Percentiles rank a stretch among this genome's conserved stretches.
Evolutionary conservation across 2,329 filamentous ascomycete genomes (phyloP).

Genomic region (Dactylellina parvicollis): DNA sequence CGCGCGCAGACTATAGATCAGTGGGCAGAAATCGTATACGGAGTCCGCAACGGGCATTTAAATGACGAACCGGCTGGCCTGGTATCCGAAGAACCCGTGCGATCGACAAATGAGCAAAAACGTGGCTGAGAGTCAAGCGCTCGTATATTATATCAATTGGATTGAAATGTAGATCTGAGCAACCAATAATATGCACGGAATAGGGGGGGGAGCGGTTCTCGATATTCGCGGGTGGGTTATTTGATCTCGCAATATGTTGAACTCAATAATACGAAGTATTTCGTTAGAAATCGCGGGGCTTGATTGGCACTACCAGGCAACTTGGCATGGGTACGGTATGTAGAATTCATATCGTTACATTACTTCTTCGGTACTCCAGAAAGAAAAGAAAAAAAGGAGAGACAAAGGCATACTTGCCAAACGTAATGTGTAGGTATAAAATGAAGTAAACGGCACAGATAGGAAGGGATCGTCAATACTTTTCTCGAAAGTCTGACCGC

Average conservation of each 20-base stretch:
- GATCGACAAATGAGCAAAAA: slow-evolving; percentile 40
- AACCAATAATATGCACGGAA: slow-evolving; percentile 25
- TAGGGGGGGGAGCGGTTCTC: slow-evolving; percentile 11
- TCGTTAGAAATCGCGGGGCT: too few species aligned
- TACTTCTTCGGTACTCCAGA: neutral
- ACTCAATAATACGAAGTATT: too few species aligned
- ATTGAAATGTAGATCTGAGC: neutral
- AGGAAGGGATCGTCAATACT: slow-evolving; percentile 38
- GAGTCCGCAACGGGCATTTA: neutral
- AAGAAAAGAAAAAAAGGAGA: slow-evolving; percentile 24
- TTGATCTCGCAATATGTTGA: neutral
- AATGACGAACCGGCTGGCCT: slow-evolving; percentile 20
- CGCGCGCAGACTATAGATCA: neutral
- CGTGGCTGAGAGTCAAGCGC: slow-evolving; percentile 20
- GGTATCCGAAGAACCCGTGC: slow-evolving; percentile 11
- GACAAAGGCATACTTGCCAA: neutral
- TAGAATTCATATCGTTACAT: too few species aligned
- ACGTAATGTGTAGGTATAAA: slow-evolving; percentile 19
- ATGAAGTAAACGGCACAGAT: slow-evolving; percentile 19
- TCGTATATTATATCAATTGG: neutral
- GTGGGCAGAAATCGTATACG: slow-evolving; percentile 13
- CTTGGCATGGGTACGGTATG: too few species aligned
- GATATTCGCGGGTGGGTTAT: neutral
- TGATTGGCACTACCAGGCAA: too few species aligned
- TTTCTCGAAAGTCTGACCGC: slow-evolving; percentile 26